These are phyloP conservation scores for Starmerella sirachaensis DNA, from an alignment of 805 yeast species.

Conservation along the genomic window DNA sequence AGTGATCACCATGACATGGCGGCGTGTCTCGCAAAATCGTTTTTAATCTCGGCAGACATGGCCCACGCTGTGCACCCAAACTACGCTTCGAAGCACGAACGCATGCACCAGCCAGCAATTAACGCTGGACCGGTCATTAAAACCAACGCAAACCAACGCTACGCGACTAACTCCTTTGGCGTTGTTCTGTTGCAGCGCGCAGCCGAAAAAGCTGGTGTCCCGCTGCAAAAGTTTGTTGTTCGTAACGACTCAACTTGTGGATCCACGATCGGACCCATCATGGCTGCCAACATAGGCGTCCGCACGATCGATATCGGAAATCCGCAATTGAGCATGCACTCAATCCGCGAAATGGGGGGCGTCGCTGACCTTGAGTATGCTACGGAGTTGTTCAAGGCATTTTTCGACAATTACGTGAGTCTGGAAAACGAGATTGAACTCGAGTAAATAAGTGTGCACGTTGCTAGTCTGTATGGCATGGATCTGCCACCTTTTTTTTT, in stretches of 20 bases:
- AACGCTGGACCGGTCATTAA: slow-evolving; percentile 90
- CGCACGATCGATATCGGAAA: slow-evolving; percentile 83
- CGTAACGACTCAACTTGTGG: slow-evolving; percentile 92
- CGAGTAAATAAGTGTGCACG: too few species aligned
- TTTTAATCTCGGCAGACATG: slow-evolving; percentile 85
- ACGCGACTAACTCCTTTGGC: slow-evolving; percentile 88
- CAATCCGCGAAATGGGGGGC: slow-evolving; percentile 86
- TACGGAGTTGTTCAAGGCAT: slow-evolving; percentile 49
- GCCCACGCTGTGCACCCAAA: slow-evolving; percentile 97
- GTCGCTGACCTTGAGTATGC: slow-evolving; percentile 56
- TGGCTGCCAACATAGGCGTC: slow-evolving; percentile 76
- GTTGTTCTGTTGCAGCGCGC: slow-evolving; percentile 61
- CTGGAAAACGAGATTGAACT: slow-evolving; percentile 10
- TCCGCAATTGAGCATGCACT: slow-evolving; percentile 88
- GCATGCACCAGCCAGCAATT: slow-evolving; percentile 63
- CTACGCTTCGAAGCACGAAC: slow-evolving; percentile 64
- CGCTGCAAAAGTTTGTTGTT: slow-evolving; percentile 85
- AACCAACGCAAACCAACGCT: slow-evolving; percentile 88
- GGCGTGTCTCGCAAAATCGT: slow-evolving; percentile 43
- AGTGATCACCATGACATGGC: slow-evolving; percentile 37
- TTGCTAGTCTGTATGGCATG: too few species aligned
- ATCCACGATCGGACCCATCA: slow-evolving; percentile 89
- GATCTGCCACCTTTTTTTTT: too few species aligned
- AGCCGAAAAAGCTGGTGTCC: slow-evolving; percentile 59
- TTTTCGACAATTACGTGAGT: slow-evolving; percentile 31